These are phyloP conservation scores for Crithidia thermophila DNA, from an alignment of 208 protist genomes.

Conservation along the genomic window DNA sequence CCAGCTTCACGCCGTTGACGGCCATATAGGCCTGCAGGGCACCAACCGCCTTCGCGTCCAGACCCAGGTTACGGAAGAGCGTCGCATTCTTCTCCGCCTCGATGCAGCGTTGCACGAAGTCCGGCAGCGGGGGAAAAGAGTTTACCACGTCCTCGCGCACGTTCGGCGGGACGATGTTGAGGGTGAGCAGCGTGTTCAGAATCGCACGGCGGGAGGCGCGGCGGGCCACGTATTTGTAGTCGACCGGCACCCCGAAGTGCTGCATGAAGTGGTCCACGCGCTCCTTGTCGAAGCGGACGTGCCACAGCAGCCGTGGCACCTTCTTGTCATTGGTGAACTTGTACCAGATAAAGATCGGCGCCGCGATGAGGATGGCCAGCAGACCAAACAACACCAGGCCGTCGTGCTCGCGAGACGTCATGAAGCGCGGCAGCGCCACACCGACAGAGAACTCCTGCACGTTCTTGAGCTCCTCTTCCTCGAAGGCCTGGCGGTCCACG, in stretches of 20 bases:
- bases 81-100: slow-evolving; percentile 71
- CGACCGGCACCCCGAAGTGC: slow-evolving; percentile 80
- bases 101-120: slow-evolving; percentile 83
- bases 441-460: slow-evolving; percentile 81
- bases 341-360: slow-evolving; percentile 80
- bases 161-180: slow-evolving; percentile 69
- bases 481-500: slow-evolving; percentile 90
- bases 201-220: slow-evolving; percentile 59
- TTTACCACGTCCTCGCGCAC: slow-evolving; percentile 63
- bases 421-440: slow-evolving; percentile 85
- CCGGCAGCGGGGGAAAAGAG: slow-evolving; percentile 67
- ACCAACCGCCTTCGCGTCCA: slow-evolving; percentile 44
- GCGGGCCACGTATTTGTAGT: slow-evolving; percentile 73
- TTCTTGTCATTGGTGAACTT: slow-evolving; percentile 78
- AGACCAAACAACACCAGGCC: slow-evolving; percentile 88
- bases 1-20: slow-evolving; percentile 51
- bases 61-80: slow-evolving; percentile 60
- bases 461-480: slow-evolving; percentile 84
- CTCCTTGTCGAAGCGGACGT: slow-evolving; percentile 82
- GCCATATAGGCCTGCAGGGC: slow-evolving; percentile 69
- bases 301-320: slow-evolving; percentile 65
- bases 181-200: slow-evolving; percentile 42
- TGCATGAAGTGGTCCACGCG: slow-evolving; percentile 76
- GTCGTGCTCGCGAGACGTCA: slow-evolving; percentile 89
- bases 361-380: slow-evolving; percentile 70